Base-by-base conservation (phyloP, 2,329 filamentous ascomycete species). In the Aspergillus arachidicola region DNA sequence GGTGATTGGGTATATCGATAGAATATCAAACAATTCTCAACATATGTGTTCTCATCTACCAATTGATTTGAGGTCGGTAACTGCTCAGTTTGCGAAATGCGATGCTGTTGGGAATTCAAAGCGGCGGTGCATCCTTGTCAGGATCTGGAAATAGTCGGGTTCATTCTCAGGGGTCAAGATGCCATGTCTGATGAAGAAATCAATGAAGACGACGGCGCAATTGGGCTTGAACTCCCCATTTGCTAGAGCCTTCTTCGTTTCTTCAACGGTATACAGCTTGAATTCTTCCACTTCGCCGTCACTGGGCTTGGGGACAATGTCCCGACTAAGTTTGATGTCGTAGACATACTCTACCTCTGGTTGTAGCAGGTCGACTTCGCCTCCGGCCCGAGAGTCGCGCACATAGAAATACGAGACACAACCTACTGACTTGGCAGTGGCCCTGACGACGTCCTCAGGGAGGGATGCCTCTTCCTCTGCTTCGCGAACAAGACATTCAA, bases 301-400 rank as follows among this genome's bases (percentile, higher is more conserved):
- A 63, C 91, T 89, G 21, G 94, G 94, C 74, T 85, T 86, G 14
- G 91, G 93, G 41, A 87, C 80, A 4, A 93, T 83, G 63, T 88
- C 87, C 6, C 82, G 78, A 2, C 89, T 86, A 66, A 99, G 81
- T 77, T 93, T 89, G 66, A 98, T 81, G 76, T 99, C 93, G 79
- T 95, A 99, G 51, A 97, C 83, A 82, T 93, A 97, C 79, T 98
- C 90, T 72, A 89, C 89, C 79, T 98, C 95, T 0, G 95, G 95
- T 79, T 96, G 94, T 74, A 97, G 84, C 72, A 96, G 83, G 12
- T 89, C 90, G 11, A 85, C 87, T 79, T 97, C 93, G 11, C 93
- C 94, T 12, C 93, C 92, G 3, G 92, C 89, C 38, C 87, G 84
- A 71, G 86, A 82, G 72, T 93, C 89, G 12, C 93, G 88, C 68